These are phyloP conservation scores for Amanita exitialis DNA, from an alignment of 768 basidiomycete species.

Conservation along the genomic window DNA sequence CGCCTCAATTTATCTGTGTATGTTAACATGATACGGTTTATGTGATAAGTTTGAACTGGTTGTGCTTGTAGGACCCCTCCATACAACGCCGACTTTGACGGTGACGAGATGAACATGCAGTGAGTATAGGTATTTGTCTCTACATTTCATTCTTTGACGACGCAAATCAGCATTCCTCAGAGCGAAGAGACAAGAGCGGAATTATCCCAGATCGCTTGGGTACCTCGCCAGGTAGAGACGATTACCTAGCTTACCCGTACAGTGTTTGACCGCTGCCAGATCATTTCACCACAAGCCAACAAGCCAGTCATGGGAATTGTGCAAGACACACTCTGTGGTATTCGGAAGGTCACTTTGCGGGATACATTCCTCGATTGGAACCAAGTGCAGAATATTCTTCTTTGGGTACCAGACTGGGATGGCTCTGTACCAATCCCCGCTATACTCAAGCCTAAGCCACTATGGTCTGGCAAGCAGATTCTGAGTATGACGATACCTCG, in stretches of 20 bases:
- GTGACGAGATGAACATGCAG: slow-evolving; percentile 99
- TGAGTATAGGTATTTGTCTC: slow-evolving; percentile 34
- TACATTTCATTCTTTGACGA: slow-evolving; percentile 1
- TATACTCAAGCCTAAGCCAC: slow-evolving; percentile 91
- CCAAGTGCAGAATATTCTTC: slow-evolving; percentile 91
- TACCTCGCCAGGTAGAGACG: slow-evolving; percentile 75
- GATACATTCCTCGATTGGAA: slow-evolving; percentile 95
- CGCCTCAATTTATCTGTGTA: slow-evolving; percentile 97
- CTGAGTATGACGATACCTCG: slow-evolving; percentile 86
- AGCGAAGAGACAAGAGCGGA: slow-evolving; percentile 98
- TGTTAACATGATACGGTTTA: slow-evolving; percentile 23
- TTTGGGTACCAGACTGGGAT: slow-evolving; percentile 99
- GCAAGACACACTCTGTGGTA: slow-evolving; percentile 95
- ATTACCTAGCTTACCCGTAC: background rate
- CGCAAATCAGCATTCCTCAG: slow-evolving; percentile 71
- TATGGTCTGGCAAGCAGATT: slow-evolving; percentile 98
- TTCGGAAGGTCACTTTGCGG: slow-evolving; percentile 93
- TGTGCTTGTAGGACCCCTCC: slow-evolving; percentile 66
- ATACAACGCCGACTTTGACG: slow-evolving; percentile 99
- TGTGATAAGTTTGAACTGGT: slow-evolving; percentile 17
- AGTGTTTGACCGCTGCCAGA: slow-evolving; percentile 35
- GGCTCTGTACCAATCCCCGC: slow-evolving; percentile 87
- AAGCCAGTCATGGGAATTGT: slow-evolving; percentile 99
- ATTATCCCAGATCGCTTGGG: slow-evolving; percentile 97
- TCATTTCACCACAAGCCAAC: slow-evolving; percentile 98